Evolutionary conservation across 1,284 basidiomycete genomes (phyloP), one percentile per base, ranked within the genome.

Genomic region (Albatrellus sp.): DNA sequence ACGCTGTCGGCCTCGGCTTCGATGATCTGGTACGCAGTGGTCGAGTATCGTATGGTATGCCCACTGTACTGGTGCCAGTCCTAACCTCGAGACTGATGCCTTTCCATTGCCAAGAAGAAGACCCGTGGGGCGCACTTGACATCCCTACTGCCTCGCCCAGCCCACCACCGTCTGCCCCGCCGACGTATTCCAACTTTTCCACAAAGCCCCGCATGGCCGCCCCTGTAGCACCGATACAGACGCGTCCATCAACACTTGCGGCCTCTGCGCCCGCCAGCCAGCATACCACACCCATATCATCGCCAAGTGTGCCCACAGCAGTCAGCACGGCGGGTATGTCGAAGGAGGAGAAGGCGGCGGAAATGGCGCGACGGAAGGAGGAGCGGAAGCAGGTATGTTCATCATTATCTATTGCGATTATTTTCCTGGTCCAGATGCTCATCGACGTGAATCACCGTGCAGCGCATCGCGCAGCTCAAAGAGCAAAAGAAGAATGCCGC

Each of bases 331-430:
- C 57, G 2, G 59, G 66, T 4, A 69, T 90, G 70, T 73, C 75
- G 32, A 92, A 90, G 58, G 90, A 92, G 61, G 90, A 91, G 51
- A 91, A 84, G 61, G 86, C 86, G 0, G 77, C 76, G 20, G 90
- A 94, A 66, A 87, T 93, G 80, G 84, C 84, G 11, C 70, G 86
- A 49, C 67, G 90, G 49, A 83, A 90, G 55, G 90, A 93, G 60
- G 90, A 93, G 60, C 68, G 90, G 40, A 90, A 85, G 60, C 73
- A 83, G 69, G 85, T 84, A 43, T 30, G 73, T 54, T 19, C 13
- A 14, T 24, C 11, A 4, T 8, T 37, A 8, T 38, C 38, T 17
- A 40, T 13, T 17, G 38, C n/a, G n/a, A 14, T 45, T 54, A 3
- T 35, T 17, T 11, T 2, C 30, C 7, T n/a, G 4, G 17, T 32